Evolutionary conservation across 2,329 filamentous ascomycete species (phyloP).

Genomic region (Hypoxylon sp.): DNA sequence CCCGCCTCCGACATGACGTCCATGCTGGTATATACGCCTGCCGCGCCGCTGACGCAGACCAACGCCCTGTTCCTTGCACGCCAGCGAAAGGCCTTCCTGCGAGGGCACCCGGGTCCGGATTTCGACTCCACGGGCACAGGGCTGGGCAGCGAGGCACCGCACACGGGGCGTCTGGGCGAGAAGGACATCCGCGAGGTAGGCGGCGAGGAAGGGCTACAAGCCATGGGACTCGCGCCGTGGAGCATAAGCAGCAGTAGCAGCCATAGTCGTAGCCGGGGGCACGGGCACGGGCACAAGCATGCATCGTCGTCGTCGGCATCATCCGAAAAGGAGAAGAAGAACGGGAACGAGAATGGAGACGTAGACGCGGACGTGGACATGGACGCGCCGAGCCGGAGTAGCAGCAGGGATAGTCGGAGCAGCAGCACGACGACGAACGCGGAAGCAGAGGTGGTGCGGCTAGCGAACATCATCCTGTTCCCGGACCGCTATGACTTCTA

Average conservation of each 20-base stretch:
- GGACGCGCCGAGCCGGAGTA: conserved; percentile 45
- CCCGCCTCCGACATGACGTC: conserved; percentile 53
- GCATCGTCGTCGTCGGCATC: conserved; percentile 31
- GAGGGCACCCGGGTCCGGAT: conserved; percentile 69
- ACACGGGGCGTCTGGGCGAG: conserved; percentile 64
- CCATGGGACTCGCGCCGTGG: conserved; percentile 72
- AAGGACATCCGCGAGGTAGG: conserved; percentile 67
- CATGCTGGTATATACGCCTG: conserved; percentile 70
- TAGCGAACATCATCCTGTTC: conserved; percentile 71
- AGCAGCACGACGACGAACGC: conserved; percentile 55
- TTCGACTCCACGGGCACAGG: conserved; percentile 69
- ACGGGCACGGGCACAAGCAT: conserved; percentile 14
- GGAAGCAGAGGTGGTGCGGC: conserved; percentile 67
- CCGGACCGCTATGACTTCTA: conserved; percentile 67
- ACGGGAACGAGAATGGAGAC: conserved; percentile 24
- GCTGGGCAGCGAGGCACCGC: conserved; percentile 67
- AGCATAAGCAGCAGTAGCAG: conserved; percentile 55
- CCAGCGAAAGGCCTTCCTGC: conserved; percentile 70
- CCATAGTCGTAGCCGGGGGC: conserved; percentile 43
- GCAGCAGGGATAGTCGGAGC: conserved; percentile 44
- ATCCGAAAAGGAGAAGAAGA: conserved; percentile 41
- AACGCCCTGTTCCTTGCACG: conserved; percentile 71
- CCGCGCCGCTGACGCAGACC: conserved; percentile 70
- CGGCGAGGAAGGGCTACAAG: conserved; percentile 65
- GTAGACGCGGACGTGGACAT: conserved; percentile 37